phyloP scores from a whole-genome alignment of 345 rosid genomes.

The Hibiscus trionum region DNA sequence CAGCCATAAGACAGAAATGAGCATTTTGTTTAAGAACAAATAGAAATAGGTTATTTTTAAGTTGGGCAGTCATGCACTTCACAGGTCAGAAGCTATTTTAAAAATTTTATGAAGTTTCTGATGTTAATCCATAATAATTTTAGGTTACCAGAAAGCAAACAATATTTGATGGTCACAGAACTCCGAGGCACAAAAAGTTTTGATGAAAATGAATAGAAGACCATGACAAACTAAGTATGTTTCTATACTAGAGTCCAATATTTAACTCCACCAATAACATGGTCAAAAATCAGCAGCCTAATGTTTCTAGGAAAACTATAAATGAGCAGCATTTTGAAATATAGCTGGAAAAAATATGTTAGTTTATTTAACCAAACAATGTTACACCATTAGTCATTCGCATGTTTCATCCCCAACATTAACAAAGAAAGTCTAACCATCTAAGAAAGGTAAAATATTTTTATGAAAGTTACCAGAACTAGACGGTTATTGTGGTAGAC shows the following conservation, averaged over 20 bases:
- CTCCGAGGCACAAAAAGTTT: not conserved
- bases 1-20: not conserved
- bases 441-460: not conserved
- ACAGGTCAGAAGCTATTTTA: not conserved
- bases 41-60: not conserved
- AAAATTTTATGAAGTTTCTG: not conserved
- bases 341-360: not conserved
- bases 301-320: not conserved
- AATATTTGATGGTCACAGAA: not conserved
- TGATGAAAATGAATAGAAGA: not conserved
- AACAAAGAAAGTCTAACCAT: not conserved
- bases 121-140: not conserved
- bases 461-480: conserved; percentile 47
- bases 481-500: conserved; percentile 92
- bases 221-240: not conserved
- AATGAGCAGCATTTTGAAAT: not conserved
- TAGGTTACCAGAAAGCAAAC: not conserved
- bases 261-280: not conserved
- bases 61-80: not conserved
- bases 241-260: not conserved
- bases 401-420: not conserved
- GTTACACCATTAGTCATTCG: not conserved
- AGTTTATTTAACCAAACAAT: not conserved
- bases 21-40: not conserved
- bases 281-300: not conserved